phyloP scores from a whole-genome alignment of 768 basidiomycete species.

The Cubamyces lactineus region DNA sequence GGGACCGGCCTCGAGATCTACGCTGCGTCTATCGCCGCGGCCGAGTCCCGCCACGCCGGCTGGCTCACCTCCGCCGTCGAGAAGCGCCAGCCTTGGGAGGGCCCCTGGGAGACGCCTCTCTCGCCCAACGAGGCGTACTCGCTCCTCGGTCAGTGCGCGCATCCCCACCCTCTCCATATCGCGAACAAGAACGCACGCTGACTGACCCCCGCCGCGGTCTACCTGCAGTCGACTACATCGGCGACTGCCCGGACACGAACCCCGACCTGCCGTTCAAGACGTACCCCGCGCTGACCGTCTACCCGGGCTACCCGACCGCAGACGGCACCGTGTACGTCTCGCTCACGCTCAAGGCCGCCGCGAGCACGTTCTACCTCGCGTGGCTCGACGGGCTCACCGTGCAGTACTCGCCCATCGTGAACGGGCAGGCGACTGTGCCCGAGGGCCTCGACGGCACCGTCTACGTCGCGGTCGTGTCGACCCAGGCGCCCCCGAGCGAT shows the following conservation, averaged over 20 bases:
- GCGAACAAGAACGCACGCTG: too few relatives aligned
- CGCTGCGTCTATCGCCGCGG: constrained; percentile 49
- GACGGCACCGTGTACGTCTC: constrained; percentile 34
- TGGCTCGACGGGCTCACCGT: constrained; percentile 52
- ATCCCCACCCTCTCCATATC: background rate
- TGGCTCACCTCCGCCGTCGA: constrained; percentile 51
- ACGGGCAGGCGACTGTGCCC: constrained; percentile 43
- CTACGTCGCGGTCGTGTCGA: constrained; percentile 41
- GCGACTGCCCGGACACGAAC: constrained; percentile 51
- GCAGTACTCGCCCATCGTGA: constrained; percentile 38
- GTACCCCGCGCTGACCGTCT: constrained; percentile 47
- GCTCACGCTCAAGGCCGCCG: constrained; percentile 15
- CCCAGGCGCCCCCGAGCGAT: constrained; percentile 36
- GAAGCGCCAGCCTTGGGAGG: constrained; percentile 48
- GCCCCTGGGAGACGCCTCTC: constrained; percentile 45
- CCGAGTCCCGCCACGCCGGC: constrained; percentile 54
- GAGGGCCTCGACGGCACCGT: constrained; percentile 23
- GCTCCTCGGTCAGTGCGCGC: constrained; percentile 5
- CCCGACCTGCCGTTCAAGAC: constrained; percentile 51
- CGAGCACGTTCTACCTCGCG: constrained; percentile 41
- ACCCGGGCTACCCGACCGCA: constrained; percentile 32
- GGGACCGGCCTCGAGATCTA: constrained; percentile 31
- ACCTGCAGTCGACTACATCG: constrained; percentile 46
- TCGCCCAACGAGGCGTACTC: constrained; percentile 40
- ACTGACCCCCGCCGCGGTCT: background rate